Conservation (phyloP, 306 rosid genomes). For the Carpinus viminea region DNA sequence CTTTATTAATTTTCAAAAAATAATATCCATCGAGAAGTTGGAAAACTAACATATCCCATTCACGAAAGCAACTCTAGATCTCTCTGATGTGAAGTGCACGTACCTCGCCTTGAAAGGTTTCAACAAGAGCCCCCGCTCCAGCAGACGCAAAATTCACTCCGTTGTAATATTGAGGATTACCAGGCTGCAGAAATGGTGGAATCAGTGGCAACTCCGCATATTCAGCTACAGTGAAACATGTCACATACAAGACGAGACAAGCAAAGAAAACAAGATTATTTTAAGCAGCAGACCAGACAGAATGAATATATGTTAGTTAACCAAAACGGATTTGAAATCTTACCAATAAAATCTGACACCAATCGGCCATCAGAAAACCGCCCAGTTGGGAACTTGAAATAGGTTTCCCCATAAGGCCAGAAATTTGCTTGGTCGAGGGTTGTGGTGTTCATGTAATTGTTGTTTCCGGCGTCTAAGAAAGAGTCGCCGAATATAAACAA, state of each 20-base stretch:
- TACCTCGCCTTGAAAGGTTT: constrained; percentile 81
- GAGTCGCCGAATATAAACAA: constrained; percentile 91
- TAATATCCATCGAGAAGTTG: too few relatives aligned
- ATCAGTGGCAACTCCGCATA: constrained; percentile 68
- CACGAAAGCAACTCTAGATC: too few relatives aligned
- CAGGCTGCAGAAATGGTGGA: constrained; percentile 78
- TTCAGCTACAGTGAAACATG: constrained; percentile 50
- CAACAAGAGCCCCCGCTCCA: constrained; percentile 87
- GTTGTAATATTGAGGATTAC: constrained; percentile 38
- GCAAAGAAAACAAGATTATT: constrained; percentile 3
- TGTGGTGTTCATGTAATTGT: constrained; percentile 92
- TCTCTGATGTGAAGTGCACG: constrained; percentile 17
- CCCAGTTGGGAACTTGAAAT: constrained; percentile 79
- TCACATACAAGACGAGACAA: constrained; percentile 4
- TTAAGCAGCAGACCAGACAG: constrained; percentile 3
- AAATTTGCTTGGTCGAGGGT: constrained; percentile 87
- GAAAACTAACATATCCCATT: too few relatives aligned
- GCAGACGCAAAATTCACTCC: constrained; percentile 89
- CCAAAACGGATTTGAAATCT: constrained; percentile 39
- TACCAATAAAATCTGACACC: constrained; percentile 77
- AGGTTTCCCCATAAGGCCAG: constrained; percentile 87
- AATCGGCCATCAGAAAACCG: constrained; percentile 91
- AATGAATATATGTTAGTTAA: constrained; percentile 33
- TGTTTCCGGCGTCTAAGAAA: constrained; percentile 85
- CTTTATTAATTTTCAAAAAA: too few relatives aligned